A percentile compares a stretch with the other conserved stretches of the same genome.
Evolutionary conservation across 1,284 basidiomycete genomes (phyloP).

Genomic region (Sporisorium scitamineum): DNA sequence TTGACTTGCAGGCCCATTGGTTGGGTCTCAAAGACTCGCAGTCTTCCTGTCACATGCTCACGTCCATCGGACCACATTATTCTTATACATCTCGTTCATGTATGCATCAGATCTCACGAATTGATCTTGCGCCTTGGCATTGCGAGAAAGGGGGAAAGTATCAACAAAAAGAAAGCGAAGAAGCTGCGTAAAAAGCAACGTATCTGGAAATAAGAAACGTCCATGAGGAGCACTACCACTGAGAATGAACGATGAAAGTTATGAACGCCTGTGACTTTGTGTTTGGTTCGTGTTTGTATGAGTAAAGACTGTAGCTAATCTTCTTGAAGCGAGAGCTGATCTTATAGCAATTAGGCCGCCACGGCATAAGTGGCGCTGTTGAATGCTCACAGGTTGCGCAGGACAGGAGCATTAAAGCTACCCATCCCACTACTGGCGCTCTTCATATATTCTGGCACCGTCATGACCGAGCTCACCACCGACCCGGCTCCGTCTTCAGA

Average conservation of each 20-base stretch:
- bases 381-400: conserved; percentile 18
- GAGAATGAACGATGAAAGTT: neutral
- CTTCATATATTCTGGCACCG: conserved; percentile 52
- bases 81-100: neutral
- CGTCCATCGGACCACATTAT: neutral
- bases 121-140: no score
- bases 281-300: neutral
- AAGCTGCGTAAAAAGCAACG: neutral
- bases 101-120: no score
- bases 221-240: neutral
- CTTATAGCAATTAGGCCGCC: neutral
- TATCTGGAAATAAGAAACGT: neutral
- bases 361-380: neutral
- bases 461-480: conserved; percentile 23
- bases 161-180: conserved; percentile 5
- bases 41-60: neutral
- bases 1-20: no score
- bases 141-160: neutral
- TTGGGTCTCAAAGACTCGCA: no score
- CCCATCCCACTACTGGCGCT: conserved; percentile 4
- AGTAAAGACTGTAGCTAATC: neutral
- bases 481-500: conserved; percentile 24
- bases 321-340: no score
- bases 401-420: conserved; percentile 52
- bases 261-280: neutral